Conservation (phyloP, 257 asterid species). For the Rhazya stricta region DNA sequence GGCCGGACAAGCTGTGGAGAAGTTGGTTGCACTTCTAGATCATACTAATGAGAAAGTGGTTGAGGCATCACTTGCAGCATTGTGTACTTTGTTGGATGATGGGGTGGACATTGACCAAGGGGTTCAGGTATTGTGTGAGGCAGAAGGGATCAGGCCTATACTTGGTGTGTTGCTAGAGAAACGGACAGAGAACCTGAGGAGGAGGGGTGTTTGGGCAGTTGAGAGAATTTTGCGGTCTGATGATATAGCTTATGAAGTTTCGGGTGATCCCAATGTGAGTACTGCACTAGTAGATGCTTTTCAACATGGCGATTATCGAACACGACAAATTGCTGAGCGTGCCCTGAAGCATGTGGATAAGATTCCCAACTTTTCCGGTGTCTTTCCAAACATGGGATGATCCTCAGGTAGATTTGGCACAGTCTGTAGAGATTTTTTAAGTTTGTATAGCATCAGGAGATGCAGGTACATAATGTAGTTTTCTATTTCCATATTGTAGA, state of each 20-base stretch:
- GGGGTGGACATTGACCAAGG: constrained; percentile 75
- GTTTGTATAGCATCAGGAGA: constrained; percentile 13
- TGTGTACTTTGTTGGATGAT: constrained; percentile 74
- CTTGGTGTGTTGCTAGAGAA: constrained; percentile 69
- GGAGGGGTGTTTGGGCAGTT: constrained; percentile 87
- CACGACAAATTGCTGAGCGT: constrained; percentile 86
- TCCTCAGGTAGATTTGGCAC: constrained; percentile 2
- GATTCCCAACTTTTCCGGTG: constrained; percentile 85
- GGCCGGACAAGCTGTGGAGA: constrained; percentile 83
- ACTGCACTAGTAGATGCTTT: constrained; percentile 91
- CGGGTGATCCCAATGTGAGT: constrained; percentile 68
- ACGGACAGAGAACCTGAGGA: constrained; percentile 60
- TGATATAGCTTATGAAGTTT: constrained; percentile 56
- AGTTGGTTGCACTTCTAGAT: constrained; percentile 75
- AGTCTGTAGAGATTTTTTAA: not conserved
- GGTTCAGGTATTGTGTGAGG: constrained; percentile 55
- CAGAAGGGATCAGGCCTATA: constrained; percentile 67
- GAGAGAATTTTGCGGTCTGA: constrained; percentile 70
- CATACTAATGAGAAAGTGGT: constrained; percentile 77
- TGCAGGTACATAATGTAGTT: constrained; percentile 35
- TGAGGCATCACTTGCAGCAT: constrained; percentile 87
- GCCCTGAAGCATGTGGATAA: constrained; percentile 79
- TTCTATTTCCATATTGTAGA: constrained; percentile 18
- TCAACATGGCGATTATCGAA: constrained; percentile 76
- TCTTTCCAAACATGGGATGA: constrained; percentile 53